Base-by-base conservation (phyloP, 2,329 filamentous ascomycete species). In the Colletotrichum sp. region DNA sequence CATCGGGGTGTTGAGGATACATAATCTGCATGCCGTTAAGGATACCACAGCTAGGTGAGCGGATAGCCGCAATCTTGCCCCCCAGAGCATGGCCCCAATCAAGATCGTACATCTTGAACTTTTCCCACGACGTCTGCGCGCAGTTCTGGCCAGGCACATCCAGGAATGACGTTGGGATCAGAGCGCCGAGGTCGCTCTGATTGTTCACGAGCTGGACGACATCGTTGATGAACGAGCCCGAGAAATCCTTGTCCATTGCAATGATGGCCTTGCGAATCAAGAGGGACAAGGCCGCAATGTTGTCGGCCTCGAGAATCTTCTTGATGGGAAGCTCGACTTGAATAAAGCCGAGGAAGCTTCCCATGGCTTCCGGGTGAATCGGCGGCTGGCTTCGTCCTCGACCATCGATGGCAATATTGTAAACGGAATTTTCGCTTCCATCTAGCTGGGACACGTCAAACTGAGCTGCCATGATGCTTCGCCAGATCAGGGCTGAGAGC, bases 381-480 rank as follows among this genome's bases (percentile, higher is more conserved):
- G 28, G 15, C 58, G 26, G 58, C 28, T 61, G 58, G 6, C 58
- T 61, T 8, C 58, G 26, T 32, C 58, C 28, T 34, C 58, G 6
- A 3, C 58, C 58, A 4, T 61, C 28, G 6, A 61, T 34, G 10
- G 26, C 26, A 21, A 61, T 32, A 2, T 61, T 61, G 58, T 5
- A 61, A 61, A 61, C 58, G 1, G 58, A 34, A 1, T 1, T 61
- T 28, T 61, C 58, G 16, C 58, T 61, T 3, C 28, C 58, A 2
- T 61, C 28, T 4, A 66, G 38, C 8, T 66, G 36, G 3, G 26
- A 1, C 4, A 52, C 5, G 26, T 66, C 38, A 8, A 66, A 68
- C 24, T 77, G 76, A 2, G 71, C 76, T 3, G 76, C 76, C 66
- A 77, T 77, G n/a, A 76, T 32, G 18, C 72, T 76, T 8, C 66